phyloP scores from a whole-genome alignment of 2,329 filamentous ascomycete genomes.

The Colletotrichum incanum region DNA sequence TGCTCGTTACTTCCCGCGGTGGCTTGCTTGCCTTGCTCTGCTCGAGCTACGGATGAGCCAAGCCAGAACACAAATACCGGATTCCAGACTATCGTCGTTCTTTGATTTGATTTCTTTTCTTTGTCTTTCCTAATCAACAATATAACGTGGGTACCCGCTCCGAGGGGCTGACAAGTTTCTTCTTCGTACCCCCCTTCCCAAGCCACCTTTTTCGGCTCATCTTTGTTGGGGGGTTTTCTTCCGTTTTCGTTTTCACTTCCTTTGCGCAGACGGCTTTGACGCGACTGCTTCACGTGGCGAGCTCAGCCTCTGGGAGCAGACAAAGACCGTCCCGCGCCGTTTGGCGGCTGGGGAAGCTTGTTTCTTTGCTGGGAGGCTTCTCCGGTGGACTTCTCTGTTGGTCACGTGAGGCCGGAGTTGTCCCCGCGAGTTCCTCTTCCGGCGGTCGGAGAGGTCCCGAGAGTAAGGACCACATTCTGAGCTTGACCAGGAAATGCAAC shows the following conservation, averaged over 20 bases:
- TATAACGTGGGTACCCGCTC: not conserved
- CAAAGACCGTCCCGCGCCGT: not conserved
- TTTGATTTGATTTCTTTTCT: not conserved
- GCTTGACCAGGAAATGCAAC: not conserved
- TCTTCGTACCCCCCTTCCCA: not conserved
- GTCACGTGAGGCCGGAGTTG: not conserved
- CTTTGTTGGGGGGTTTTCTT: no score
- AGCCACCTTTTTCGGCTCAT: not conserved
- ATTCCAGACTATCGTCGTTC: not conserved
- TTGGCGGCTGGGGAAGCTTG: no score
- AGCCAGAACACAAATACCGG: not conserved
- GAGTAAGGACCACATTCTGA: not conserved
- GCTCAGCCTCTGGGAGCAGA: not conserved
- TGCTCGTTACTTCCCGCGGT: not conserved
- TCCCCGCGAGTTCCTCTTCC: not conserved
- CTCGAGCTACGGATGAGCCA: not conserved
- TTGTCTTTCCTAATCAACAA: not conserved
- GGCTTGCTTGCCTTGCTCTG: not conserved
- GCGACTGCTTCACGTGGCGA: not conserved
- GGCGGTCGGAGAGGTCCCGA: not conserved
- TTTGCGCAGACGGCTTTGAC: not conserved
- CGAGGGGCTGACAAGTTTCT: not conserved
- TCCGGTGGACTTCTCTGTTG: not conserved
- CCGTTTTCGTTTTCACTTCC: no score
- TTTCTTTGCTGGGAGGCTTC: no score